Conservation (phyloP, 1,139 yeast species). For the Pichia sp. region DNA sequence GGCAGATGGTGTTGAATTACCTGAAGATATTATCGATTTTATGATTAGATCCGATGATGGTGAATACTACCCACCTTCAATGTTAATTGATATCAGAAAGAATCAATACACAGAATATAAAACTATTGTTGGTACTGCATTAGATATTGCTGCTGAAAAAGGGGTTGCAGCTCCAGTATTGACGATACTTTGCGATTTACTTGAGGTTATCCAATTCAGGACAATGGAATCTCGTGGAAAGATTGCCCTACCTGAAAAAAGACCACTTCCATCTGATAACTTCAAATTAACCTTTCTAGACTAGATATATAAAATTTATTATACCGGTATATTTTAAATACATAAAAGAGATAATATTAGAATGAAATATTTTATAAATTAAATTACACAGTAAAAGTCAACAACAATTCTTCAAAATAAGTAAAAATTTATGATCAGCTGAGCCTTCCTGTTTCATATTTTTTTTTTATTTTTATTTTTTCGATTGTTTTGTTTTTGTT, state of each 20-base stretch:
- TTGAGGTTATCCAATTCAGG: conserved; percentile 54
- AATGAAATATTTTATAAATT: too few relatives aligned
- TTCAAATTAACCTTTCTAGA: conserved; percentile 18
- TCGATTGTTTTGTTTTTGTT: too few relatives aligned
- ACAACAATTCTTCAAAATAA: too few relatives aligned
- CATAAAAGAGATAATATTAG: too few relatives aligned
- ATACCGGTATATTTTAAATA: too few relatives aligned
- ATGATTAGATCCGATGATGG: conserved; percentile 22
- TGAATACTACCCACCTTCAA: conserved; percentile 22
- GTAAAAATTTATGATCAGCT: too few relatives aligned
- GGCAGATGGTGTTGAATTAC: conserved; percentile 46
- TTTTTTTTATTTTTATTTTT: too few relatives aligned
- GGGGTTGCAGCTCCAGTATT: conserved; percentile 56
- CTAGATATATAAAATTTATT: not conserved
- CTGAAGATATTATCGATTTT: conserved; percentile 17
- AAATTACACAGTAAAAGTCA: too few relatives aligned
- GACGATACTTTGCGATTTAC: conserved; percentile 47
- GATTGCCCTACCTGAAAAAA: conserved; percentile 37
- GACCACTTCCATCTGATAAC: conserved; percentile 30
- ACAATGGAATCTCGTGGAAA: conserved; percentile 49
- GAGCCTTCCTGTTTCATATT: too few relatives aligned
- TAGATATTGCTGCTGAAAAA: conserved; percentile 50
- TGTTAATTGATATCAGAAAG: conserved; percentile 57
- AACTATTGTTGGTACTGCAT: conserved; percentile 65
- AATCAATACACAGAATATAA: conserved; percentile 68